Base-by-base conservation (phyloP, 2,329 filamentous ascomycete species). In the Gremmenia infestans region DNA sequence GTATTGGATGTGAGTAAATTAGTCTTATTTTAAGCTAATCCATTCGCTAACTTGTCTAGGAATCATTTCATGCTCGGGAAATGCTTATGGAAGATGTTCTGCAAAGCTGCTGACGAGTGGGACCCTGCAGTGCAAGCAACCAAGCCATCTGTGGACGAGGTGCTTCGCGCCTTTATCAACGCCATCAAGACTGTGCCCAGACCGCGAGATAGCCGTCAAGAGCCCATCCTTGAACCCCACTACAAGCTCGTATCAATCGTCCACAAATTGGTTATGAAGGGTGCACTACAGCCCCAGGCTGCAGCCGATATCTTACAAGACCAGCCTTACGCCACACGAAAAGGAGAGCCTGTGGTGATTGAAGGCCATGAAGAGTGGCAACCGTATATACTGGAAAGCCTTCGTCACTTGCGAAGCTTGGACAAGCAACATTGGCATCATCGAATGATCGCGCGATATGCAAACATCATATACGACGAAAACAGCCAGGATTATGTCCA, bases 341-440 rank as follows among this genome's bases (percentile, higher is more conserved):
- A 70, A 42, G 67, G 68, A 3, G 64, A 67, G 42, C 39, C 59
- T 8, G 58, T 70, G 22, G 61, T 66, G 4, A 61, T 71, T 35
- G 55, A 48, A 37, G 52, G 66, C 45, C 45, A 51, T 53, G 75
- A 80, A 19, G 77, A 78, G 9, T 88, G 85, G 85, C 77, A 81
- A 48, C 64, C 74, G 4, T 87, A 84, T 64, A 76, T 87, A 45
- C 71, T 86, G 14, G 74, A 77, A 42, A 71, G 57, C 28, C 54
- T 71, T 32, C 62, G 64, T 19, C 60, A 66, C 40, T 60, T 70
- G 17, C 61, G 65, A 36, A 63, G 58, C 49, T 81, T 82, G 2
- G 87, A 90, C 67, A 89, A 89, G 68, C 81, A 84, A 3, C 85
- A 87, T 61, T 90, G 87, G 87, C 87, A 90, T 67, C 87, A 90